Base-by-base conservation (phyloP, 805 yeast genomes). In the Candida hispaniensis region DNA sequence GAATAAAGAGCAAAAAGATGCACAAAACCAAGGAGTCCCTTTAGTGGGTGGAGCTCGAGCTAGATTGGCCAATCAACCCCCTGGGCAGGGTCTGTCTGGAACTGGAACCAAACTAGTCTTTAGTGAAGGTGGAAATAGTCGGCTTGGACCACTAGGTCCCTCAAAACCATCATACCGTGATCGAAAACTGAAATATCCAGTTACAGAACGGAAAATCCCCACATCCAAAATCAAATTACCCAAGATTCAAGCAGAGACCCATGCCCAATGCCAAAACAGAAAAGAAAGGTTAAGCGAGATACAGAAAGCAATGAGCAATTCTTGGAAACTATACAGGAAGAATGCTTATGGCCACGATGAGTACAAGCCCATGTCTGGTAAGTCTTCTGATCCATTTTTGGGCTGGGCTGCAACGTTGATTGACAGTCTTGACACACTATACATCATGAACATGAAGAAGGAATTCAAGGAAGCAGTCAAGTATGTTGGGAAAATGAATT, bases 391-490 rank as follows among this genome's bases (percentile, higher is more conserved):
- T 39, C 58, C 69, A 2, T 64, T 66, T 42, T 55, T 59, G 26
- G 70, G 70, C 2, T 69, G 73, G 74, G 66, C 72, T 4, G 63
- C 71, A 1, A 60, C 71, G 2, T 54, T 69, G 4, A 55, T 72
- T 5, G 78, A 72, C 41, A 54, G 73, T 1, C 46, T 73, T 20
- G 78, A 72, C 44, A 64, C 75, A 1, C 46, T 72, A 26, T 54
- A 51, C 35, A 49, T 72, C n/a, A 60, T 71, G 64, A 64, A 55
- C 6, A 53, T 67, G 26, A 44, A 47, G 3, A 51, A 51, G 3
- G 66, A 67, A 35, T 60, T 64, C 27, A 42, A 52, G 3, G 55
- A 52, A 13, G 69, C 67, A 0, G 44, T 66, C 3, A 43, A 51
- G 1, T 56, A 51, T 39, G 49, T 72, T 6, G 41, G 51, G 5